Evolutionary conservation across 768 basidiomycete genomes (phyloP).

Genomic region (Boletus eberwhitei): DNA sequence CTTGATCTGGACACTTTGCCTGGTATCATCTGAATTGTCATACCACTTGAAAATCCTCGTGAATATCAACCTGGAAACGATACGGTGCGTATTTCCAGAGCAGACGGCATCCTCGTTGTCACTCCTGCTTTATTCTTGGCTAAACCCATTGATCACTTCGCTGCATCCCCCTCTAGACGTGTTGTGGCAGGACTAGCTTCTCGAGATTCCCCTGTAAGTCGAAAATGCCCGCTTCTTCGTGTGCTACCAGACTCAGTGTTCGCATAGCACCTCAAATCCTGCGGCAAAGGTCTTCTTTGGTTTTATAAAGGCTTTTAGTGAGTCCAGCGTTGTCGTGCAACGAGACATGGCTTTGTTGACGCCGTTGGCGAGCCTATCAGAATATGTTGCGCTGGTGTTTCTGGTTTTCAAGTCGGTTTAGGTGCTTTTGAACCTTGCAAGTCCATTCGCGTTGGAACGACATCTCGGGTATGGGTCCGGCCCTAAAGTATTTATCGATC

Average conservation of each 20-base stretch:
- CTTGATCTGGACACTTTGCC: neutral
- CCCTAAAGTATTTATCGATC: neutral
- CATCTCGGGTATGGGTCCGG: slow-evolving; percentile 2
- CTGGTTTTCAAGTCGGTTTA: neutral
- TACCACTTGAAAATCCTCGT: too few species aligned
- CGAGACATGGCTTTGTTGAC: neutral
- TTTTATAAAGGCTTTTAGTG: slow-evolving; percentile 4
- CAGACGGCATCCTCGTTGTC: slow-evolving; percentile 37
- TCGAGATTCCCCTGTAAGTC: slow-evolving; percentile 30
- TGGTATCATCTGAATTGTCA: too few species aligned
- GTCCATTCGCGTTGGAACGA: slow-evolving; percentile 6
- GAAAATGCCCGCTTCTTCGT: neutral
- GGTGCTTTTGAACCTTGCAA: slow-evolving; percentile 1
- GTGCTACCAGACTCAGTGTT: neutral
- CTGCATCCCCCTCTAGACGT: slow-evolving; percentile 41
- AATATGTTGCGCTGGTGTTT: neutral
- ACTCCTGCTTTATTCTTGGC: slow-evolving; percentile 30
- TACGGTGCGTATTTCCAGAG: slow-evolving; percentile 26
- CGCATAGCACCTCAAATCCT: neutral
- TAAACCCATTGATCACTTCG: slow-evolving; percentile 48
- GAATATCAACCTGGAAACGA: neutral
- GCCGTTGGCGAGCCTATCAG: neutral
- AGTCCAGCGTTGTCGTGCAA: neutral
- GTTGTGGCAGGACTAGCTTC: slow-evolving; percentile 33
- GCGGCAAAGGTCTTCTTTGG: neutral